phyloP scores from a whole-genome alignment of 140 eudicot species.

The Anethum foeniculum region DNA sequence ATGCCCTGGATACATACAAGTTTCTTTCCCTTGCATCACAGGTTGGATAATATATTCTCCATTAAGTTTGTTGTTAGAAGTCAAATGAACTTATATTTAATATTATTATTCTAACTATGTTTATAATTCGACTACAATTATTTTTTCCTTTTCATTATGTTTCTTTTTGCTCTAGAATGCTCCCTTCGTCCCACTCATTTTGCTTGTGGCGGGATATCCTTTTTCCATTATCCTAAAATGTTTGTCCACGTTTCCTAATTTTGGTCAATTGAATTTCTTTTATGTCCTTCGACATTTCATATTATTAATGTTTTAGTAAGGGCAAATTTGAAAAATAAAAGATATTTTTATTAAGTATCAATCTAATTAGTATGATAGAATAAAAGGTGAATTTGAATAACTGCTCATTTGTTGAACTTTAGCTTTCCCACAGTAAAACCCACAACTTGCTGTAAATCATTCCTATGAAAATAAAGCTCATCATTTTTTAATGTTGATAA shows the following conservation, averaged over 20 bases:
- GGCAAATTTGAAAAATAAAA: too few species aligned
- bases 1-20: constrained; percentile 82
- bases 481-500: background rate
- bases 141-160: background rate
- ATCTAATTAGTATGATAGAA: too few species aligned
- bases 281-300: too few species aligned
- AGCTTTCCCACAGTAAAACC: background rate
- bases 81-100: background rate
- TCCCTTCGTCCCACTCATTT: too few species aligned
- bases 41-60: constrained; percentile 28
- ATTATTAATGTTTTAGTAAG: too few species aligned
- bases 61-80: background rate
- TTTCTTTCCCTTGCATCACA: constrained; percentile 77
- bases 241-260: too few species aligned
- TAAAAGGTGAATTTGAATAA: too few species aligned
- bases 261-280: too few species aligned
- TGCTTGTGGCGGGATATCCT: too few species aligned
- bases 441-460: background rate
- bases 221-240: too few species aligned
- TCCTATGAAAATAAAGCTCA: background rate
- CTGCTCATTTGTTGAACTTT: background rate
- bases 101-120: background rate
- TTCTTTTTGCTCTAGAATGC: background rate
- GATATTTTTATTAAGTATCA: too few species aligned
- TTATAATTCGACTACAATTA: too few species aligned